phyloP scores from a whole-genome alignment of 1,284 basidiomycete genomes.

The Exsudoporus floridanus region DNA sequence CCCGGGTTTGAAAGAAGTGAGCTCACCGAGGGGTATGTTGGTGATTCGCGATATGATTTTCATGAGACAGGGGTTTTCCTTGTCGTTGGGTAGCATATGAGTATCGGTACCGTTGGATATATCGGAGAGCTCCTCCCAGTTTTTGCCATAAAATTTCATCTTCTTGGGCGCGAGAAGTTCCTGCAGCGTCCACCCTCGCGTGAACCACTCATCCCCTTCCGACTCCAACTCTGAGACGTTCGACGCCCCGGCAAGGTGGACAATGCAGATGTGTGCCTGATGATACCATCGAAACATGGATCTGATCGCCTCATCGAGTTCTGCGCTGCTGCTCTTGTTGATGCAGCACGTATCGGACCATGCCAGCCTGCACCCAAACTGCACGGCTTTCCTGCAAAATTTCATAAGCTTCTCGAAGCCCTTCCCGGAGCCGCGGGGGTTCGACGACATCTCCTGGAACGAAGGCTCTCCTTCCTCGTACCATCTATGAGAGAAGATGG shows the following conservation, averaged over 20 bases:
- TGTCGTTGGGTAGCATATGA: conserved; percentile 18
- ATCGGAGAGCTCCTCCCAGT: conserved; percentile 16
- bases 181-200: conserved; percentile 18
- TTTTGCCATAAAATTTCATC: conserved; percentile 19
- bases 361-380: conserved; percentile 17
- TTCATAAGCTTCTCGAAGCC: conserved; percentile 15
- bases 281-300: conserved; percentile 27
- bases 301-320: conserved; percentile 25
- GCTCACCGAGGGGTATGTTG: conserved; percentile 12
- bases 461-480: conserved; percentile 15
- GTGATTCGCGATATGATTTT: conserved; percentile 14
- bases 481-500: conserved; percentile 24
- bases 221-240: conserved; percentile 5
- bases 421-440: conserved; percentile 1
- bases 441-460: conserved; percentile 1
- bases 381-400: conserved; percentile 13
- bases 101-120: conserved; percentile 7
- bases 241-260: conserved; percentile 15
- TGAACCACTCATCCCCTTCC: conserved; percentile 19
- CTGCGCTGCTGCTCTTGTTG: conserved; percentile 22
- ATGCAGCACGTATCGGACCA: conserved; percentile 29
- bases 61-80: conserved; percentile 13
- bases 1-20: conserved; percentile 16
- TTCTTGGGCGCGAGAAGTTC: conserved; percentile 18
- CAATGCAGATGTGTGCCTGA: conserved; percentile 18